Percentiles rank a stretch among this genome's conserved stretches.
phyloP scores from a whole-genome alignment of 208 protist species.

The Wallacemonas sp. region DNA sequence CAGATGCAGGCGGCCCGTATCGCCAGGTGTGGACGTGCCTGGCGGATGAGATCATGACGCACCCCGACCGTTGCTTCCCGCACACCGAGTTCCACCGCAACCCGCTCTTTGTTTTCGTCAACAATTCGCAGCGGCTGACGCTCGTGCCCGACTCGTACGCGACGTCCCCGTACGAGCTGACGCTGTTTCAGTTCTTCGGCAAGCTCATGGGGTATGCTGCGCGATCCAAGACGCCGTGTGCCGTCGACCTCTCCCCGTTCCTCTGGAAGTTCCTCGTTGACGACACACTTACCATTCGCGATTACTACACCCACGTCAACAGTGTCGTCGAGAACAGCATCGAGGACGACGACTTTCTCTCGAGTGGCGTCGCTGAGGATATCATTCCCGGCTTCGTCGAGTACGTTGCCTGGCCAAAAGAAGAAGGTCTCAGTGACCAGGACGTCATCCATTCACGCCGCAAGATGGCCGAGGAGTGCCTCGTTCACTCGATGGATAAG shows the following conservation, averaged over 20 bases:
- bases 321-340: slow-evolving; percentile 83
- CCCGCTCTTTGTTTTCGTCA: slow-evolving; percentile 84
- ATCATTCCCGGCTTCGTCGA: slow-evolving; percentile 76
- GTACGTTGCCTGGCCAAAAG: slow-evolving; percentile 38
- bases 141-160: slow-evolving; percentile 81
- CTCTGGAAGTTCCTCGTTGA: slow-evolving; percentile 92
- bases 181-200: slow-evolving; percentile 88
- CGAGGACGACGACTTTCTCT: slow-evolving; percentile 76
- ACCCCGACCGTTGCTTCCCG: slow-evolving; percentile 84
- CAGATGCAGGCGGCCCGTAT: slow-evolving; percentile 90
- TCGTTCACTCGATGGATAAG: slow-evolving; percentile 87
- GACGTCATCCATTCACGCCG: slow-evolving; percentile 42
- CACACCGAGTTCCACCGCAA: slow-evolving; percentile 86
- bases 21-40: slow-evolving; percentile 90
- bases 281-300: slow-evolving; percentile 71
- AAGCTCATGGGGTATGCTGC: slow-evolving; percentile 88
- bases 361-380: slow-evolving; percentile 80
- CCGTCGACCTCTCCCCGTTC: slow-evolving; percentile 90
- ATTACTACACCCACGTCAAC: slow-evolving; percentile 91
- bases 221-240: slow-evolving; percentile 64
- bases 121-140: slow-evolving; percentile 82
- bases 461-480: slow-evolving; percentile 73
- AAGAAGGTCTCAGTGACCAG: slow-evolving; percentile 23
- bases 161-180: slow-evolving; percentile 71
- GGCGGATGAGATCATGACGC: slow-evolving; percentile 84